Conservation (phyloP, 2,329 filamentous ascomycete species). For the Aureobasidium uvarum region DNA sequence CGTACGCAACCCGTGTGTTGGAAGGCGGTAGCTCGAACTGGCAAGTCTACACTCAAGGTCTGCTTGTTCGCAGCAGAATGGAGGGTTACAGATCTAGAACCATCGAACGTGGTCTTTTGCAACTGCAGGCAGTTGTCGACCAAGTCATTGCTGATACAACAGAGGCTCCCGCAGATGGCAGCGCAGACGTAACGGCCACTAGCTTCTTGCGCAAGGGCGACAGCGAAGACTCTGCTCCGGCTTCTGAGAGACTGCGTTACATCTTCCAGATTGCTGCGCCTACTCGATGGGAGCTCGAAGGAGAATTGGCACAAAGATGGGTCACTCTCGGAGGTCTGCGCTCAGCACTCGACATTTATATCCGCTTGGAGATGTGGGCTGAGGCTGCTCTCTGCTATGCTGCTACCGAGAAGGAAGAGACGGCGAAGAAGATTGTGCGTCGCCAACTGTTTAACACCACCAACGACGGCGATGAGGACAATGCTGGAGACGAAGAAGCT, state of each 20-base stretch:
- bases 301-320: slow-evolving; percentile 92
- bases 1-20: slow-evolving; percentile 85
- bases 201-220: slow-evolving; percentile 80
- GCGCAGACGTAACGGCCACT: slow-evolving; percentile 53
- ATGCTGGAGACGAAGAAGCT: slow-evolving; percentile 43
- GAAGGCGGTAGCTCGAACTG: slow-evolving; percentile 90
- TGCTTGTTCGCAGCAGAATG: slow-evolving; percentile 84
- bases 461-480: slow-evolving; percentile 40
- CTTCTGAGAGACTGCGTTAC: slow-evolving; percentile 73
- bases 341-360: slow-evolving; percentile 93
- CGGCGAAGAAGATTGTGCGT: slow-evolving; percentile 72
- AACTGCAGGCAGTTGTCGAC: slow-evolving; percentile 92
- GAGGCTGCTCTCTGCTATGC: slow-evolving; percentile 91
- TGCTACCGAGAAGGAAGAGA: slow-evolving; percentile 73
- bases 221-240: slow-evolving; percentile 72
- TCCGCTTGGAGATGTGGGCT: slow-evolving; percentile 88
- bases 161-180: slow-evolving; percentile 33
- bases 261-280: slow-evolving; percentile 81
- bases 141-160: slow-evolving; percentile 88
- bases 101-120: slow-evolving; percentile 81
- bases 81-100: slow-evolving; percentile 86
- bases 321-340: slow-evolving; percentile 80
- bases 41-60: slow-evolving; percentile 94
- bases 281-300: slow-evolving; percentile 89
- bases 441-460: slow-evolving; percentile 74